Evolutionary conservation across 2,329 filamentous ascomycete species (phyloP), one percentile per base, ranked within the genome.

Genomic region (Cladosporium sp.): DNA sequence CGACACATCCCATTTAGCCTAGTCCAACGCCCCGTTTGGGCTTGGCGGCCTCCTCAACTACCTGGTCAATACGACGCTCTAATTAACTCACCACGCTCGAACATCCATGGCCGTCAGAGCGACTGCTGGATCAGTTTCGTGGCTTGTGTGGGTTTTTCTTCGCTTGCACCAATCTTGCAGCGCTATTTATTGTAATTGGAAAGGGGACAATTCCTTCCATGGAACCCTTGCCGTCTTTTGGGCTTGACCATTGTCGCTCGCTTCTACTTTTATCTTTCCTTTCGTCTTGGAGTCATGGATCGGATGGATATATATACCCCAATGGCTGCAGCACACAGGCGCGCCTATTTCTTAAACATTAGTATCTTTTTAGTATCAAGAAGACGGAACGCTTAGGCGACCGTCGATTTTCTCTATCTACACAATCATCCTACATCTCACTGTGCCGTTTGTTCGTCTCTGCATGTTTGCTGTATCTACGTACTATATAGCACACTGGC

Each of bases 241-340:
- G 32, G 32, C 32, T 35, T 35, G 32, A 35, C 32, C 32, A 16
- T 35, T 16, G 32, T 40, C 7, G 15, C 45, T 16, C 33, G 15
- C n/a, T 40, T 25, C 12, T n/a, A n/a, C n/a, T n/a, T n/a, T 48
- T 40, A 19, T 35, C 15, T 48, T 22, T 33, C 33, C 8, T 38
- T 47, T 47, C 33, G 38, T 33, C 39, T 12, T 32, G 45, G 45
- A 48, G 45, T 48, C 33, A 5, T 35, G 45, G n/a, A 48, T 15
- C 29, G 45, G 45, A 48, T 32, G 45, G 36, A 40, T 25, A 48
- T 22, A 48, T 22, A 48, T 48, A 48, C 35, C 43, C 45, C 45
- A 48, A 25, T 7, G 45, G 45, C 45, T 40, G 45, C 45, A 40
- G 45, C 45, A 48, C 13, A 40, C 13, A 25, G 20, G 45, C 45